Conservation (phyloP, 139 green algal genomes). For the Ettlia oleoabundans region DNA sequence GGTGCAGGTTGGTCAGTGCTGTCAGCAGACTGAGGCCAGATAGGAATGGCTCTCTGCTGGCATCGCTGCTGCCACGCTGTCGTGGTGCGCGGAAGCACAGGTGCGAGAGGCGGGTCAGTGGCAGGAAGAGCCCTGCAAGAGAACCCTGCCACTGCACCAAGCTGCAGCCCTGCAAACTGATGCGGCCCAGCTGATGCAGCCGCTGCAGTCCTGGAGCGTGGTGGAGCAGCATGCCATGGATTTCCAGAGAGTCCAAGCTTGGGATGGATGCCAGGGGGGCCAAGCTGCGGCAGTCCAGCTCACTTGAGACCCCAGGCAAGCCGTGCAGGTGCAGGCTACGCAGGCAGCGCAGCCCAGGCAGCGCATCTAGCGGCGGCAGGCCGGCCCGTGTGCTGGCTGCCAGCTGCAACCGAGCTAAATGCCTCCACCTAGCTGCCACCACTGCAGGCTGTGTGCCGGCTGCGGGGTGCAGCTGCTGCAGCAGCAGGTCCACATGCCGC, state of each 20-base stretch:
- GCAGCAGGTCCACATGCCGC: background rate
- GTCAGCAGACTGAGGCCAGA: background rate
- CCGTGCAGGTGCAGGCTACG: background rate
- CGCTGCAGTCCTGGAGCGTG: background rate
- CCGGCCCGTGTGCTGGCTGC: background rate
- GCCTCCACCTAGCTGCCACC: background rate
- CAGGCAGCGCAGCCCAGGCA: slow-evolving; percentile 17
- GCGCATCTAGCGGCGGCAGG: background rate
- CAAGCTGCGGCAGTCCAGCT: slow-evolving; percentile 7
- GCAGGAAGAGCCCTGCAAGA: slow-evolving; percentile 16
- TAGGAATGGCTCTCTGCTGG: background rate
- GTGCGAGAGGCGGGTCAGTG: slow-evolving; percentile 6
- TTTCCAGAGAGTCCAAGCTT: background rate
- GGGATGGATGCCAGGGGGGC: background rate
- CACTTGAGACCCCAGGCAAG: background rate
- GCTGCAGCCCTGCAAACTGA: background rate
- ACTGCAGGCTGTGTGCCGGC: background rate
- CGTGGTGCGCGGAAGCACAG: slow-evolving; percentile 12
- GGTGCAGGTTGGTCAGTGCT: background rate
- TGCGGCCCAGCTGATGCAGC: slow-evolving; percentile 1
- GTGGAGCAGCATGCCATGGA: background rate
- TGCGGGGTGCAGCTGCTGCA: background rate
- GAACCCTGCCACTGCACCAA: background rate
- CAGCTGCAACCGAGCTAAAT: background rate
- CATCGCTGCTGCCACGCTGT: background rate